Evolutionary conservation across 2,329 filamentous ascomycete genomes (phyloP).

Genomic region (Aspergillus quadricinctus): DNA sequence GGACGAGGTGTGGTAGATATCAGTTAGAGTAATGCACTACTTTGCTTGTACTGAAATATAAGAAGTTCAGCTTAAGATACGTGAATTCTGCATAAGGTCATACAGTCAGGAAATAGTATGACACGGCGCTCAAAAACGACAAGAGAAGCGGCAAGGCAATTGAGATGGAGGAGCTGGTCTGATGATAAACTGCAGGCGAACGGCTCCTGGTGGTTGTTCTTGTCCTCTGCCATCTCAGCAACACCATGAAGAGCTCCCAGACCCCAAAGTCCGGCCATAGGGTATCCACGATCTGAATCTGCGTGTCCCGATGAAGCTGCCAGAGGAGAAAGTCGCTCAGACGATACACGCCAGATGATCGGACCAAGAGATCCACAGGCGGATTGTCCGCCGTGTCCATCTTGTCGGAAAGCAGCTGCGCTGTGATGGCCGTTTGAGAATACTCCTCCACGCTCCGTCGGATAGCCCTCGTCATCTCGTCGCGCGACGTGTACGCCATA

Average conservation of each 20-base stretch:
- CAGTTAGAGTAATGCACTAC: neutral
- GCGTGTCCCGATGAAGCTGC: neutral
- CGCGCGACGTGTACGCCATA: neutral
- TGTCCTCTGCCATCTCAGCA: no score
- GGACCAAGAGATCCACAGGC: slow-evolving; percentile 10
- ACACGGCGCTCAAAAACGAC: neutral
- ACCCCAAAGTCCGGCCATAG: neutral
- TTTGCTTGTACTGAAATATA: neutral
- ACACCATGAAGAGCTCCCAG: no score
- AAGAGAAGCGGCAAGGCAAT: neutral
- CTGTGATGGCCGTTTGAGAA: neutral
- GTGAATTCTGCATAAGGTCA: no score
- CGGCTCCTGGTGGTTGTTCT: no score
- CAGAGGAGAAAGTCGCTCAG: slow-evolving; percentile 14
- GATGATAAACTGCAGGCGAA: no score
- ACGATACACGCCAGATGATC: slow-evolving; percentile 9
- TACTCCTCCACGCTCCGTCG: no score
- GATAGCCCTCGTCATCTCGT: neutral
- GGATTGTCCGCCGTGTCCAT: neutral
- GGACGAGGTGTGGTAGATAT: no score
- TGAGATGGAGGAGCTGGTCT: neutral
- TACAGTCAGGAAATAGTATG: neutral
- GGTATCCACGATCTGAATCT: neutral
- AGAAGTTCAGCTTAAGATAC: no score
- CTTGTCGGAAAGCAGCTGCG: neutral